Evolutionary conservation across 2,329 filamentous ascomycete species (phyloP), one percentile per base, ranked within the genome.

Genomic region (Erysiphe pulchra): DNA sequence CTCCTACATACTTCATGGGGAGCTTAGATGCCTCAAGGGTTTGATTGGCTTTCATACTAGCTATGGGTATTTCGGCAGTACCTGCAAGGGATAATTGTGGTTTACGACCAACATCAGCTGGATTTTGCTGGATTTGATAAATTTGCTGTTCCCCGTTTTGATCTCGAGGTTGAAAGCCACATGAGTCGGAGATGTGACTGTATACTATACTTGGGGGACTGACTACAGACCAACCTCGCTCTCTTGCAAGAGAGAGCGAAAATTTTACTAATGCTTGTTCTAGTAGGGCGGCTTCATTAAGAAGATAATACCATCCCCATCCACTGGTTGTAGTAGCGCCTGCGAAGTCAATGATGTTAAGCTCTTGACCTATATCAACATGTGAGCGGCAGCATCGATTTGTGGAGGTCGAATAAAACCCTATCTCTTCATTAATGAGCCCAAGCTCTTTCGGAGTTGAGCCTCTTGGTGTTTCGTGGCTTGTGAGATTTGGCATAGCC

Each of bases 291-390:
- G 77, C 90, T 56, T 92, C 86, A 57, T 87, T 83, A n/a, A 83
- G 67, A 11, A 98, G 73, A 62, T 85, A 95, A 64, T 98, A 98
- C 83, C 85, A 98, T 1, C 90, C 90, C 87, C 87, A 98, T 34
- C 90, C 90, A 3, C 79, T 82, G 1, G 83, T 77, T n/a, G 72
- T 75, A 1, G 78, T 78, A 5, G 85, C 84, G 48, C 71, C 77
- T 5, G 79, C 68, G 57, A 98, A 94, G 63, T 98, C 87, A 45
- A 98, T 67, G n/a, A 98, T 69, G 32, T 78, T 77, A n/a, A 98
- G 71, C 56, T 85, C 74, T 4, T 75, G 68, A 31, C 90, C 90
- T 53, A 98, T 87, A 52, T 87, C 72, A 8, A 90, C 80, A 60
- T 94, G 86, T 0, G 81, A 87, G 38, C 74, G 69, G 70, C 70